Conservation (phyloP, 305 asterid species). For the Fraxinus xanthoxyloides region DNA sequence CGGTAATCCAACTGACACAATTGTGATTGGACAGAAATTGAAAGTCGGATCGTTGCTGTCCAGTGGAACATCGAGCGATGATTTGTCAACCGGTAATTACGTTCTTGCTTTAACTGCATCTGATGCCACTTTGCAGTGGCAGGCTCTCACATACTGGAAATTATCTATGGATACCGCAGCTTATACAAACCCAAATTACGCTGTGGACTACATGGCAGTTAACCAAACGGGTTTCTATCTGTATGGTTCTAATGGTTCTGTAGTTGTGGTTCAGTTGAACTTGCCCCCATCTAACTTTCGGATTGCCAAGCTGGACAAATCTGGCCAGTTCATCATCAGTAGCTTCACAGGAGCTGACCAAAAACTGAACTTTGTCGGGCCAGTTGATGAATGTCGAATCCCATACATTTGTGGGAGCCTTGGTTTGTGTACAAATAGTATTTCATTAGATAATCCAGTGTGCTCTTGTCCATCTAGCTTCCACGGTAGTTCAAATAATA, state of each 20-base stretch:
- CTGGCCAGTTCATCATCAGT: constrained; percentile 41
- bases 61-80: constrained; percentile 37
- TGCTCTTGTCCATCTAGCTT: constrained; percentile 47
- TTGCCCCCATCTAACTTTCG: constrained; percentile 39
- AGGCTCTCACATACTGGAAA: constrained; percentile 42
- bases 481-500: constrained; percentile 19
- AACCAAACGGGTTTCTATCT: constrained; percentile 44
- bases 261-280: constrained; percentile 27
- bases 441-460: constrained; percentile 19
- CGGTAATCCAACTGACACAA: constrained; percentile 53
- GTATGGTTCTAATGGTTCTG: constrained; percentile 35
- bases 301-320: constrained; percentile 33
- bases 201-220: constrained; percentile 36
- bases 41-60: constrained; percentile 22
- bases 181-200: constrained; percentile 27
- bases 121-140: constrained; percentile 51
- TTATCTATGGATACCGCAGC: constrained; percentile 42
- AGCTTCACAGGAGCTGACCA: constrained; percentile 28
- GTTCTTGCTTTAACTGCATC: constrained; percentile 39
- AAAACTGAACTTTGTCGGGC: constrained; percentile 30
- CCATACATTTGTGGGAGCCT: constrained; percentile 47
- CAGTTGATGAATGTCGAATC: constrained; percentile 39
- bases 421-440: constrained; percentile 41
- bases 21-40: constrained; percentile 59
- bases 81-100: constrained; percentile 47